Percentiles rank a stretch among this genome's conserved stretches.
phyloP scores from a whole-genome alignment of 2,329 filamentous ascomycete species.

The Xylariales sp. region DNA sequence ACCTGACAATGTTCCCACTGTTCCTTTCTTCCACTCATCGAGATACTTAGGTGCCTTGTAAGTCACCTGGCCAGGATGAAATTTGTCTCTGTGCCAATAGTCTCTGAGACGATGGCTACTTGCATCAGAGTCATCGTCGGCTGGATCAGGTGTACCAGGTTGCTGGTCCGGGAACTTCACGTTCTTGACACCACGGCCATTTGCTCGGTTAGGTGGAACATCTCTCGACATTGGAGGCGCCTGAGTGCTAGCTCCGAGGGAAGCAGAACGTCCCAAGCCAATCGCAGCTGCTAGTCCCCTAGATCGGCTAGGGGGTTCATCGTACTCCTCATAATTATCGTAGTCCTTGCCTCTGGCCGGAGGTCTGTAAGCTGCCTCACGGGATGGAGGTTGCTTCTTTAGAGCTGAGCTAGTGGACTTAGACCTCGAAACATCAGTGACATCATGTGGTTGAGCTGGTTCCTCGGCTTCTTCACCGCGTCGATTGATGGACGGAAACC shows the following conservation, averaged over 20 bases:
- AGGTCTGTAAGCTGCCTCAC: constrained; percentile 18
- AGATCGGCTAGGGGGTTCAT: constrained; percentile 16
- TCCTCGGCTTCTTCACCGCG: constrained; percentile 10
- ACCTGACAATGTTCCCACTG: constrained; percentile 55
- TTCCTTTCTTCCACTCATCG: constrained; percentile 69
- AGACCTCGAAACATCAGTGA: constrained; percentile 2
- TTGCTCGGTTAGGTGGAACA: neutral
- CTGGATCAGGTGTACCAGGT: constrained; percentile 14
- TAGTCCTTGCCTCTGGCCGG: constrained; percentile 19
- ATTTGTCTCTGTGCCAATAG: constrained; percentile 23
- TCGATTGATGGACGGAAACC: constrained; percentile 17
- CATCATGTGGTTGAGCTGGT: neutral
- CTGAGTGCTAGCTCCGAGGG: constrained; percentile 15
- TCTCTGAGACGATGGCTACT: constrained; percentile 20
- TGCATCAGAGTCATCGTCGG: constrained; percentile 19
- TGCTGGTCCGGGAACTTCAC: constrained; percentile 26
- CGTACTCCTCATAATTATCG: constrained; percentile 12
- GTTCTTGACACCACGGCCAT: constrained; percentile 19
- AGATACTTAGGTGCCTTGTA: constrained; percentile 59
- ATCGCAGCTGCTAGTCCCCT: constrained; percentile 19
- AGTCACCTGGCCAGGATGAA: constrained; percentile 46
- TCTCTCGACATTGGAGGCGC: constrained; percentile 7
- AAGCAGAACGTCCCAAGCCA: constrained; percentile 19
- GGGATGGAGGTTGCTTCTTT: constrained; percentile 11
- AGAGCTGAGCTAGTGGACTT: constrained; percentile 6